Evolutionary conservation across 345 rosid species (phyloP).

Genomic region (Camelina neglecta): DNA sequence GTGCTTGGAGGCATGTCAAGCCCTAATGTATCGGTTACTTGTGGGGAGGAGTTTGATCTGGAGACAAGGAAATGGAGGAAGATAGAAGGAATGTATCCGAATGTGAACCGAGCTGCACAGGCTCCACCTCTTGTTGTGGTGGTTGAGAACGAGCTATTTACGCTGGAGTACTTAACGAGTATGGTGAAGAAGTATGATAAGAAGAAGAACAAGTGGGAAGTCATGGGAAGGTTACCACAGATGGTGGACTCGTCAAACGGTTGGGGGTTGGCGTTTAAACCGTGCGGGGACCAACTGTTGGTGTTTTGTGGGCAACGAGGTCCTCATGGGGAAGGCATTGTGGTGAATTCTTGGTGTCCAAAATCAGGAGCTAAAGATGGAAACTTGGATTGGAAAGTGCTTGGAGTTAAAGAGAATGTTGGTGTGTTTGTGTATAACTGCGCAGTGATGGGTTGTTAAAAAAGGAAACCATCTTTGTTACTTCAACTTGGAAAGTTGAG

Average conservation of each 20-base stretch:
- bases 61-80: conserved; percentile 69
- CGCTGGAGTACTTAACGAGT: conserved; percentile 69
- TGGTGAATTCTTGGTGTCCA: conserved; percentile 81
- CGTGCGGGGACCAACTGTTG: conserved; percentile 68
- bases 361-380: conserved; percentile 62
- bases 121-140: conserved; percentile 89
- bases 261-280: conserved; percentile 89
- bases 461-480: conserved; percentile 13
- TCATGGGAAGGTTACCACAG: conserved; percentile 79
- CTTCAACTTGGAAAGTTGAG: conserved; percentile 23
- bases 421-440: conserved; percentile 90
- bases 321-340: conserved; percentile 66
- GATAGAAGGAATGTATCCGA: conserved; percentile 79
- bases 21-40: conserved; percentile 61
- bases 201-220: conserved; percentile 63
- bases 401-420: conserved; percentile 70
- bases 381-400: conserved; percentile 76
- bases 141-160: conserved; percentile 70
- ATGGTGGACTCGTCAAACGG: conserved; percentile 80
- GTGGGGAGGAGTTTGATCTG: conserved; percentile 74
- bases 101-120: conserved; percentile 75
- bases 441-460: conserved; percentile 80
- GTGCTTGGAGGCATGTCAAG: conserved; percentile 82
- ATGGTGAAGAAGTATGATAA: conserved; percentile 83
- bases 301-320: conserved; percentile 81